Base-by-base conservation (phyloP, 208 protist genomes). In the Porcisia hertigi region DNA sequence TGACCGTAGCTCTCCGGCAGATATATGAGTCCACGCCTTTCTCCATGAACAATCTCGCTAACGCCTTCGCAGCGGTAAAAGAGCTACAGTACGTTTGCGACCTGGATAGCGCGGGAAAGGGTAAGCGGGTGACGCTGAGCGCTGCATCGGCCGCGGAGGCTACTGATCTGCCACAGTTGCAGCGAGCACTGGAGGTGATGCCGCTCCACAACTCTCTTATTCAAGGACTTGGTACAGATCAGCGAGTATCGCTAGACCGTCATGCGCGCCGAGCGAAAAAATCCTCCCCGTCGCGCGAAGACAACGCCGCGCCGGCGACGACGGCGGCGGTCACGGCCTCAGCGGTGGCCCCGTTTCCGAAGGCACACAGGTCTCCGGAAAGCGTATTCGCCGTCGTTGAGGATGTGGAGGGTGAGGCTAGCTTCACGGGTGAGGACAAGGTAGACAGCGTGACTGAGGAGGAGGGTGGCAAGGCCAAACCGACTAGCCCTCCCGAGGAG, bases 61-160 rank as follows among this genome's bases (percentile, higher is more conserved):
- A 91, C 59, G 85, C 84, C 62, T 92, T 96, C 71, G 87, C 89
- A 23, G 92, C 89, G 43, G 77, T 96, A 30, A 94, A 92, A 76
- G 89, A 90, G 74, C 74, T 96, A 58, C 84, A 84, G 62, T 92
- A 88, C 74, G 82, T 88, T 5, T 88, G 87, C 57, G 82, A 88
- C 36, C 69, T 85, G 47, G 80, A 80, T 34, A 49, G 59, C 16
- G 55, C 75, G 0, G 80, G 75, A 47, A 69, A 49, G 43, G 63
- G 65, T 16, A 71, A 59, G 25, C 43, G 69, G n/a, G 55, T 79
- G 43, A 64, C 75, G 55, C 49, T 83, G 47, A 65, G 60, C 62
- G 16, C 63, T 49, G 23, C 52, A 41, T 71, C 53, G 65, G 59
- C 55, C 20, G 18, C 39, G 39, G 36, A 47, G n/a, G 20, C 69